These are phyloP conservation scores for Cutaneotrichosporon spelunceum DNA, from an alignment of 1,284 basidiomycete genomes.

Conservation along the genomic window DNA sequence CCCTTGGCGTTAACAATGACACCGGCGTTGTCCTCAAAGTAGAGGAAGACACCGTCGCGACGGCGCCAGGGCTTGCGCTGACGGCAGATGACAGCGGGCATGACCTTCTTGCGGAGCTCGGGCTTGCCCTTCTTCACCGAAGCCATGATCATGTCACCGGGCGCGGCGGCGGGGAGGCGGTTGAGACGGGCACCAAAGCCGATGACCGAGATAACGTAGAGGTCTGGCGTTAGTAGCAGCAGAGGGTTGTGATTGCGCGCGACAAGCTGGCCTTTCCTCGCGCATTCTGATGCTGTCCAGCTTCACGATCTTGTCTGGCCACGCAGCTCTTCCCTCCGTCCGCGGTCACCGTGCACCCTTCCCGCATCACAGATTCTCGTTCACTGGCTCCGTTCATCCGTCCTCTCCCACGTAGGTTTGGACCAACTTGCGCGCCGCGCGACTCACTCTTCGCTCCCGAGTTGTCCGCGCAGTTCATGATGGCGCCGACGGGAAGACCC, in stretches of 20 bases:
- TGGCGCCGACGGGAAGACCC: conserved; percentile 92
- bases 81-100: conserved; percentile 95
- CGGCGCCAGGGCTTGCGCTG: conserved; percentile 99
- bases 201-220: conserved; percentile 54
- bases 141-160: conserved; percentile 98
- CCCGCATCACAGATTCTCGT: no score
- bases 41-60: conserved; percentile 97
- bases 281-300: background rate
- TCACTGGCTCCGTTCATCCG: no score
- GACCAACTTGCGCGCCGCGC: conserved; percentile 1
- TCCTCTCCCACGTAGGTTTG: background rate
- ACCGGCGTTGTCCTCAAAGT: conserved; percentile 96
- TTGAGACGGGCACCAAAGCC: conserved; percentile 95
- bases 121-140: conserved; percentile 99
- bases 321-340: background rate
- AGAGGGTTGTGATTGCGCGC: background rate
- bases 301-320: background rate
- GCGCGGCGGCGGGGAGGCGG: conserved; percentile 95
- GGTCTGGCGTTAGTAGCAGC: conserved; percentile 30
- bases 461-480: conserved; percentile 99
- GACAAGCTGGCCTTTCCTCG: background rate
- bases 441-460: conserved; percentile 83
- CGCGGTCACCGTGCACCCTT: background rate
- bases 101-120: conserved; percentile 98
- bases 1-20: conserved; percentile 99